Evolutionary conservation across 108 stramenopile genomes (phyloP).

Genomic region (Pseudonitzschia delicatissima): DNA sequence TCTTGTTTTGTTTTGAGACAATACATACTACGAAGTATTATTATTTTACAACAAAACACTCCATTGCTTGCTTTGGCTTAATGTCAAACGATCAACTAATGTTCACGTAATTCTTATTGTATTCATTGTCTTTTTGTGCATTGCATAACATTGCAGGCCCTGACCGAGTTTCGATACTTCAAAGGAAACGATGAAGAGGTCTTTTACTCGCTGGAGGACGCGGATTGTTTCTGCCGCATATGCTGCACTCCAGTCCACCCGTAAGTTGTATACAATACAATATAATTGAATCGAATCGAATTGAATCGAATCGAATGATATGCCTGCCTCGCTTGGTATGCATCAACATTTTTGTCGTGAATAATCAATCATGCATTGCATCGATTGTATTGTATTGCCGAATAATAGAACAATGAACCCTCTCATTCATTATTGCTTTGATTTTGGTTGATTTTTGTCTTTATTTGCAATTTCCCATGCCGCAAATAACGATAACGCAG

Average conservation of each 20-base stretch:
- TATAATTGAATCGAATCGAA: constrained; percentile 21
- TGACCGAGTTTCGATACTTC: too few relatives aligned
- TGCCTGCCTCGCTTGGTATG: neutral
- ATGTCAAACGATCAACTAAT: constrained; percentile 56
- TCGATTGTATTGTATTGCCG: too few relatives aligned
- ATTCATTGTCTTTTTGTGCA: neutral
- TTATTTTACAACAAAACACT: too few relatives aligned
- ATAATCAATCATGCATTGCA: too few relatives aligned
- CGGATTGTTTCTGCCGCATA: constrained; percentile 48
- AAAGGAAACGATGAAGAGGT: too few relatives aligned
- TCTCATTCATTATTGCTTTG: neutral
- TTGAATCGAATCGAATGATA: neutral
- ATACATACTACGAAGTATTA: too few relatives aligned
- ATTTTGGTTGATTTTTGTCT: neutral
- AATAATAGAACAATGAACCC: neutral
- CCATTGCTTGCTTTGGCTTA: too few relatives aligned
- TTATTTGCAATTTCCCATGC: neutral
- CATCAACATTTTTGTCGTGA: neutral
- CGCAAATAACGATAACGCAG: too few relatives aligned
- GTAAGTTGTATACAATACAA: constrained; percentile 15
- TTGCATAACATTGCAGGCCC: neutral
- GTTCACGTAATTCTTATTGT: constrained; percentile 19
- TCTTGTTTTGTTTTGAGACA: too few relatives aligned
- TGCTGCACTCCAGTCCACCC: constrained; percentile 45
- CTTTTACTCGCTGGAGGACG: constrained; percentile 47